Evolutionary conservation across 768 basidiomycete species (phyloP).

Genomic region (Leccinum broughii): DNA sequence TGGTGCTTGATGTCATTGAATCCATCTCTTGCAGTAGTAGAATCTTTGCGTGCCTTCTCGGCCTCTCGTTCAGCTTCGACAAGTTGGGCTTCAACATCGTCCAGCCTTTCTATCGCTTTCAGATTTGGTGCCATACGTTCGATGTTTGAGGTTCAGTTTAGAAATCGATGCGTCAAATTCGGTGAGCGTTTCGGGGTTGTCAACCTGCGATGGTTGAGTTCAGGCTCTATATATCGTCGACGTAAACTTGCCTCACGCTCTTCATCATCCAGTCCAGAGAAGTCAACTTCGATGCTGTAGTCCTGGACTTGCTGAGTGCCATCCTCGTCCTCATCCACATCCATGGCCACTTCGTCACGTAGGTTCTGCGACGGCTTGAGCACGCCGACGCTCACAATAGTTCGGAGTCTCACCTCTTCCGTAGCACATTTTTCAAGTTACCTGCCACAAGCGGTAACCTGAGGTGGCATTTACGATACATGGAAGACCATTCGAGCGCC

Average conservation of each 20-base stretch:
- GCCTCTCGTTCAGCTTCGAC: conserved; percentile 90
- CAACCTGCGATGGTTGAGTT: conserved; percentile 43
- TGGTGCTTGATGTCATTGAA: conserved; percentile 86
- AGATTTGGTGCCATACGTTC: conserved; percentile 95
- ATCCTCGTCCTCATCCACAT: conserved; percentile 86
- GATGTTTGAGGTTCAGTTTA: conserved; percentile 73
- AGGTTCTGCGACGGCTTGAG: conserved; percentile 54
- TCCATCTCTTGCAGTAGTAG: conserved; percentile 85
- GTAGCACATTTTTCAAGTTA: conserved; percentile 86
- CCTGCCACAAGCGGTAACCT: conserved; percentile 76
- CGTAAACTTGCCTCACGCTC: conserved; percentile 57
- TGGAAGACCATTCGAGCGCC: conserved; percentile 77
- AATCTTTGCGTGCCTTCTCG: conserved; percentile 87
- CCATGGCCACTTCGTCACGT: conserved; percentile 87
- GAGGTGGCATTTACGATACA: conserved; percentile 92
- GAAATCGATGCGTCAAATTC: conserved; percentile 73
- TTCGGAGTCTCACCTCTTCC: conserved; percentile 72
- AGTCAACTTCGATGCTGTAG: conserved; percentile 91
- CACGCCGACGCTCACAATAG: background rate
- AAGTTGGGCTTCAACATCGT: conserved; percentile 82
- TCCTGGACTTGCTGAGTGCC: conserved; percentile 76
- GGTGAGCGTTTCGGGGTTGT: conserved; percentile 60
- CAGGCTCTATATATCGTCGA: background rate
- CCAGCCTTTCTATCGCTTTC: conserved; percentile 92
- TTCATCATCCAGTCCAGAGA: conserved; percentile 69